phyloP scores from a whole-genome alignment of 306 rosid genomes.

The Canavalia ensiformis region DNA sequence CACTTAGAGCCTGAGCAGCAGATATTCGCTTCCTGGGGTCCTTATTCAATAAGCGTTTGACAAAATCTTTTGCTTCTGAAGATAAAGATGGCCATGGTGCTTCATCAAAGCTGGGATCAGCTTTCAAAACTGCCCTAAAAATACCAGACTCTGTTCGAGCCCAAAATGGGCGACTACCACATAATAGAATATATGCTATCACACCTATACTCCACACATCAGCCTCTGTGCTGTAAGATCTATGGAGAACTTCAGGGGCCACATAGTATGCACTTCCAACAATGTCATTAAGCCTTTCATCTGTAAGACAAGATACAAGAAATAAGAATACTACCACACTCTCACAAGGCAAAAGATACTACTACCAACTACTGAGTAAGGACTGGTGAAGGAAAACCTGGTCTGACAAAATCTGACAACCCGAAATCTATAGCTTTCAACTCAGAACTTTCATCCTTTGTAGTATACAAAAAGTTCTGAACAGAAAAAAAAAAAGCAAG shows the following conservation, averaged over 20 bases:
- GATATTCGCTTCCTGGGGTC: conserved; percentile 96
- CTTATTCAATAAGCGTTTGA: conserved; percentile 87
- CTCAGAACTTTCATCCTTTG: conserved; percentile 86
- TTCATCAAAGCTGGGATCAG: conserved; percentile 96
- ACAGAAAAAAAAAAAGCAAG: conserved; percentile 10
- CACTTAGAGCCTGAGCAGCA: conserved; percentile 95
- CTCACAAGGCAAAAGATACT: conserved; percentile 20
- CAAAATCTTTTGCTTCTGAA: conserved; percentile 91
- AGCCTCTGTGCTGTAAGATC: conserved; percentile 94
- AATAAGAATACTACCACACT: conserved; percentile 45
- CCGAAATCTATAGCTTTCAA: conserved; percentile 99
- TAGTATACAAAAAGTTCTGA: conserved; percentile 89
- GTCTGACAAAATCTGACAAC: conserved; percentile 92
- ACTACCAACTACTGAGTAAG: conserved; percentile 48
- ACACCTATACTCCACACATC: conserved; percentile 99
- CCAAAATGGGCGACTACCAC: conserved; percentile 99
- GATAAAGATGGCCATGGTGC: conserved; percentile 95
- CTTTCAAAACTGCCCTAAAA: conserved; percentile 93
- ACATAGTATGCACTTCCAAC: conserved; percentile 99
- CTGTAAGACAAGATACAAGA: conserved; percentile 55
- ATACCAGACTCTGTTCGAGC: conserved; percentile 98
- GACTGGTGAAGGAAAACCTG: conserved; percentile 68
- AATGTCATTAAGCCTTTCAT: conserved; percentile 97
- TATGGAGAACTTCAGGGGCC: conserved; percentile 98
- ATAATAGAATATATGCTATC: conserved; percentile 94